A percentile compares a stretch with the other conserved stretches of the same genome.
Evolutionary conservation across 192 early-diverging fungal species (phyloP).

Genomic region (Gigaspora rosea): DNA sequence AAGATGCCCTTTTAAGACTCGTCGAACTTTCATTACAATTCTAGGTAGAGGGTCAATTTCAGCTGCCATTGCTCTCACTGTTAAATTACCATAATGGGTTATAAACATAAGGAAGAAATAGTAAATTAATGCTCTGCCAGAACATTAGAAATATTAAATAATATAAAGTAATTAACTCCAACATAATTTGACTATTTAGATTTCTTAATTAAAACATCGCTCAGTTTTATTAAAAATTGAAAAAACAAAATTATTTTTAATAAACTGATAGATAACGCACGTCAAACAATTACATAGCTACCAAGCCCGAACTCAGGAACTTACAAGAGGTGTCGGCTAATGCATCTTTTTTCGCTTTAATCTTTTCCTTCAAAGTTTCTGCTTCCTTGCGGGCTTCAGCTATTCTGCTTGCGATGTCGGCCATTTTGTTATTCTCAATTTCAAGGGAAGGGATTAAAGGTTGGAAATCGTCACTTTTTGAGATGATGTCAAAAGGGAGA

Average conservation of each 20-base stretch:
- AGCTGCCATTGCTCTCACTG: constrained; percentile 85
- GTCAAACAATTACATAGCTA: background rate
- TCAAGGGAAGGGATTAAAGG: no score
- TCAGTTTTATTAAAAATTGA: no score
- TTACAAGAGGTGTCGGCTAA: constrained; percentile 95
- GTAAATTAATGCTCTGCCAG: background rate
- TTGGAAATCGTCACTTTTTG: no score
- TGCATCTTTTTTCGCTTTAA: constrained; percentile 91
- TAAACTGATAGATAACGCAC: no score
- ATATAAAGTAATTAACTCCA: no score
- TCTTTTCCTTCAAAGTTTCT: constrained; percentile 93
- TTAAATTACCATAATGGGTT: background rate
- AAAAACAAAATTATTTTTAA: no score
- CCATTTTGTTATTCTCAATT: constrained; percentile 45
- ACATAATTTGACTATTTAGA: no score
- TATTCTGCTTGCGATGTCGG: constrained; percentile 90
- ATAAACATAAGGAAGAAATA: background rate
- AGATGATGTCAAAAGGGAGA: no score
- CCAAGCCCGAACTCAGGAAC: constrained; percentile 26
- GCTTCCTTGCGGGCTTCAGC: constrained; percentile 90
- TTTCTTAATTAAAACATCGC: no score
- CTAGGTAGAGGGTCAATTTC: constrained; percentile 87
- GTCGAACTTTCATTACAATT: constrained; percentile 92
- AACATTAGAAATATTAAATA: no score
- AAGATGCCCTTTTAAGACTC: constrained; percentile 96